phyloP scores from a whole-genome alignment of 1,284 basidiomycete genomes.

The Mycosarcoma mackinlayi region DNA sequence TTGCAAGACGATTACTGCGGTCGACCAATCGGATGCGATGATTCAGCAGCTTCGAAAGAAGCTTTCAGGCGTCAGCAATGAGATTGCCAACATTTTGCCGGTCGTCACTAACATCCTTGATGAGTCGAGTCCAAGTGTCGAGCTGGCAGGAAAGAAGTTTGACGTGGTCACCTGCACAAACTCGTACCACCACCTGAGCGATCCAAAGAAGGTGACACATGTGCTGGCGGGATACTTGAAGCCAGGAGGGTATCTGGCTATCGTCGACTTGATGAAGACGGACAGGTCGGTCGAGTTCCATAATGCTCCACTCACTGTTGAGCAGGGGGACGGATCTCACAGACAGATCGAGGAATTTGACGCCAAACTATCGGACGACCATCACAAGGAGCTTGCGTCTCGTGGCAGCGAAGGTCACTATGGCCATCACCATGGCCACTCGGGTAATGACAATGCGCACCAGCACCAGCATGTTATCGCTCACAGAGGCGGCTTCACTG shows the following conservation, averaged over 20 bases:
- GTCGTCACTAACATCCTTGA: conserved; percentile 24
- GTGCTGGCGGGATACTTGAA: conserved; percentile 30
- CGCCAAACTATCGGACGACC: not conserved
- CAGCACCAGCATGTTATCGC: conserved; percentile 42
- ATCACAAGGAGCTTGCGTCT: not conserved
- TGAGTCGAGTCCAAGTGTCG: not conserved
- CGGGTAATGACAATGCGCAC: conserved; percentile 8
- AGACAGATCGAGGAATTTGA: conserved; percentile 23
- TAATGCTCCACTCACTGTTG: conserved; percentile 8
- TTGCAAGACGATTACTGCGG: conserved; percentile 27
- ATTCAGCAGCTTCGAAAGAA: conserved; percentile 37
- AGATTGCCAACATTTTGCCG: conserved; percentile 21
- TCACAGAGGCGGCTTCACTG: conserved; percentile 37
- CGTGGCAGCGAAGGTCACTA: conserved; percentile 10
- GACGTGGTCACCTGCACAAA: conserved; percentile 51
- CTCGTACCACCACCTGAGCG: conserved; percentile 46
- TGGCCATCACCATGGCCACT: conserved; percentile 6
- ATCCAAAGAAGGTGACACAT: conserved; percentile 30
- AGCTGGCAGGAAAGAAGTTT: conserved; percentile 21
- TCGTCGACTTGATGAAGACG: conserved; percentile 41
- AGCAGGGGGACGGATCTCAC: conserved; percentile 24
- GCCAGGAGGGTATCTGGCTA: conserved; percentile 37
- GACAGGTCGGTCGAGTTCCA: conserved; percentile 25
- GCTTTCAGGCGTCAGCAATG: conserved; percentile 9
- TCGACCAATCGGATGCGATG: conserved; percentile 46